These are phyloP conservation scores for Aegilops speltoides DNA, from an alignment of 176 grass and related monocot genomes.

Conservation along the genomic window DNA sequence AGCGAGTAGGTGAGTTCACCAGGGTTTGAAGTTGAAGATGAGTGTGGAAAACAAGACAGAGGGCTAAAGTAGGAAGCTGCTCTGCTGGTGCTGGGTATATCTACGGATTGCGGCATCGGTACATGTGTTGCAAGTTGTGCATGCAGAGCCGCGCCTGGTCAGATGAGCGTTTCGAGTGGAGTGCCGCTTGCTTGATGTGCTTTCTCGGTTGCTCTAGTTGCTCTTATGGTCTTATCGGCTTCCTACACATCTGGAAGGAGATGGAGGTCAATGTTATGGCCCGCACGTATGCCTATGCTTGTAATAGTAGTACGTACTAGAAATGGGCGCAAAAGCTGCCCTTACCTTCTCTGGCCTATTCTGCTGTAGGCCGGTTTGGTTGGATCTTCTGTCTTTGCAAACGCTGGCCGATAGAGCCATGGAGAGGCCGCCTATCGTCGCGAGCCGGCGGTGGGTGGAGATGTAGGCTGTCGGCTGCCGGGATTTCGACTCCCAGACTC, in stretches of 20 bases:
- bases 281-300: background rate
- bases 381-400: background rate
- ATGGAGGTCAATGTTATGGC: slow-evolving; percentile 13
- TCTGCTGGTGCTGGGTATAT: background rate
- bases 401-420: background rate
- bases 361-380: slow-evolving; percentile 7
- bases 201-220: background rate
- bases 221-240: slow-evolving; percentile 16
- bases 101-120: slow-evolving; percentile 13
- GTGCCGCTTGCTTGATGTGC: slow-evolving; percentile 28
- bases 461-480: background rate
- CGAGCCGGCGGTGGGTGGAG: background rate
- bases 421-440: background rate
- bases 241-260: slow-evolving; percentile 21
- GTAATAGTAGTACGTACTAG: background rate
- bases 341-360: background rate
- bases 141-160: background rate
- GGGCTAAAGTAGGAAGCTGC: background rate
- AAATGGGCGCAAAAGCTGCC: slow-evolving; percentile 20
- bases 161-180: slow-evolving; percentile 41
- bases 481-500: background rate
- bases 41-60: background rate
- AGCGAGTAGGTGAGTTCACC: too few species aligned
- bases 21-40: too few species aligned
- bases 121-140: slow-evolving; percentile 38